Evolutionary conservation across 2,329 filamentous ascomycete species (phyloP), one percentile per base, ranked within the genome.

Genomic region (Chaetomium globosum): DNA sequence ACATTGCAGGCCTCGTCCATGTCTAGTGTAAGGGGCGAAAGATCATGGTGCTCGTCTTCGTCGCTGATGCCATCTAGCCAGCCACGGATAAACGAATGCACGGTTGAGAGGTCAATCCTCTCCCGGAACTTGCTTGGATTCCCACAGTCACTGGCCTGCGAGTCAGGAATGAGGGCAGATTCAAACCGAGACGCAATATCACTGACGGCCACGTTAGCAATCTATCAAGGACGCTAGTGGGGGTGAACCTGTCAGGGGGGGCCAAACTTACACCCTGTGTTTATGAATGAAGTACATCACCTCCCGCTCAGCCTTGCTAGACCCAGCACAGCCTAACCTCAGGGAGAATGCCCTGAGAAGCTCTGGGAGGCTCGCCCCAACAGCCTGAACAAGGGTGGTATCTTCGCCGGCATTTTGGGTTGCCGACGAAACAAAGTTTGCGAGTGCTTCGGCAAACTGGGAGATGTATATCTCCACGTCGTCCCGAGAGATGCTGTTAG

Each of bases 261-360:
- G 28, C 4, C 6, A 52, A 10, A 28, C 49, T 52, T 26, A 52
- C 49, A 5, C 49, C 21, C 49, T 52, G 21, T 52, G 26, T 19
- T 52, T 52, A 52, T 52, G 21, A 28, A 52, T 52, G 26, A 52
- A 52, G 49, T 19, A 52, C 49, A 52, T 52, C 10, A 52, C 49
- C 26, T 28, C 21, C 21, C 16, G 21, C 13, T 26, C 49, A 12
- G 21, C 21, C 16, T 28, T 23, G 13, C 10, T 26, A 12, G 49
- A 52, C 12, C 21, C 49, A 52, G 21, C 21, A 23, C 26, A 19
- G 21, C 49, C 49, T 28, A 52, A 28, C 26, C 49, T 28, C 21
- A 28, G 9, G 23, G 49, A 23, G n/a, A 52, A 52, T 23, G 21
- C 26, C 49, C 26, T 52, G 49, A 52, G 49, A 26, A 52, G 26